Base-by-base conservation (phyloP, 176 grass and related monocot species). In the Alloteropsis semialata region DNA sequence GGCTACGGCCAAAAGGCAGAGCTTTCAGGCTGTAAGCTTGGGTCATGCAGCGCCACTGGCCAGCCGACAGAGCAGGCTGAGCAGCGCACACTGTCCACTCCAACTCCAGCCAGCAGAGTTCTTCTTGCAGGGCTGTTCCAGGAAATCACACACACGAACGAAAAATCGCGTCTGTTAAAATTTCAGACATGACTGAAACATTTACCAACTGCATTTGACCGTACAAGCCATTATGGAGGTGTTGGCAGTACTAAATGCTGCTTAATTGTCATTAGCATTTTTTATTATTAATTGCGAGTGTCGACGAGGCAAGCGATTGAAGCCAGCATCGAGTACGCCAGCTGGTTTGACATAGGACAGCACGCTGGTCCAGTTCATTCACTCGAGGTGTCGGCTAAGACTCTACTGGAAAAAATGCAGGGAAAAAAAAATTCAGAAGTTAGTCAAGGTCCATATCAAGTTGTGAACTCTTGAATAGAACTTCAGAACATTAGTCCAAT, bases 261-360 rank as follows among this genome's bases (percentile, higher is more conserved):
- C 45, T 87, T 87, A 38, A 87, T 65, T 41, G 57, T 32, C 48
- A 81, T 81, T 66, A 54, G 81, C 5, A 30, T 22, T 53, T 72
- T 62, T 72, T 79, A 65, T 50, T 25, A 56, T 48, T 78, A 58
- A 37, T 66, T 48, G 28, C 28, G 11, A 72, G 75, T 27, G 63
- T 54, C 64, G 16, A 77, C 27, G 65, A 62, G 65, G 65, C 65
- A 83, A 48, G 62, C 7, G 25, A 69, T 43, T 84, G 69, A 89
- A 75, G 41, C 61, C 76, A 69, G 76, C 82, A 75, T 51, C 59
- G 32, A 84, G 69, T 76, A 51, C 38, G 74, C 84, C 74, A 90
- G 84, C 84, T 86, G 88, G 79, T 83, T 90, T 74, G 84, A 86
- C 88, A 86, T 58, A 56, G 37, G 84, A 82, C 73, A 39, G 25